Percentiles rank a stretch among this genome's conserved stretches.
These are phyloP conservation scores for Amaranthus hypochondriacus DNA, from an alignment of 148 eudicot species.

Conservation along the genomic window DNA sequence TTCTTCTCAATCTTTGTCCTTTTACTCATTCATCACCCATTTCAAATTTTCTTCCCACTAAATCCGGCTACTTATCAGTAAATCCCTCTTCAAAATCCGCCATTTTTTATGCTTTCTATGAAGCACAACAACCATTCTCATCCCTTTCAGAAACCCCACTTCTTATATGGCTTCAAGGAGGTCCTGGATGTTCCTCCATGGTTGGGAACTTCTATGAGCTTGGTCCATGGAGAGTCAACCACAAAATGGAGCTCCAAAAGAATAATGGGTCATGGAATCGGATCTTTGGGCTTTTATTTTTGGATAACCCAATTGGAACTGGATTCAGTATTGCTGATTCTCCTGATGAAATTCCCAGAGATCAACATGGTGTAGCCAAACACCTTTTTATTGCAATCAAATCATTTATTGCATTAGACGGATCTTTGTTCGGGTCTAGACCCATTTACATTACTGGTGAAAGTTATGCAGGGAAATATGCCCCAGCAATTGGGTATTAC, in stretches of 20 bases:
- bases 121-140: conserved; percentile 16
- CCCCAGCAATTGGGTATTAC: conserved; percentile 68
- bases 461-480: conserved; percentile 88
- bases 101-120: no score
- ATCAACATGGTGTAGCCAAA: conserved; percentile 51
- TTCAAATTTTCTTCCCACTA: no score
- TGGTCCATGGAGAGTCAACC: conserved; percentile 62
- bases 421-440: conserved; percentile 35
- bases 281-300: conserved; percentile 55
- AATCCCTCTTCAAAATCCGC: no score
- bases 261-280: conserved; percentile 64
- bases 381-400: conserved; percentile 64
- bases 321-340: conserved; percentile 75
- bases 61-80: no score
- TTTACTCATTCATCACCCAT: no score
- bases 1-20: no score
- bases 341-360: conserved; percentile 57
- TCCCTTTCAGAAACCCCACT: conserved; percentile 51
- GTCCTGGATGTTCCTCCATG: conserved; percentile 95
- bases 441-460: conserved; percentile 82
- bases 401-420: conserved; percentile 36
- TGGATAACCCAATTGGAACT: conserved; percentile 79
- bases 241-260: conserved; percentile 31
- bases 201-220: conserved; percentile 66
- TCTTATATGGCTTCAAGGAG: conserved; percentile 88